These are phyloP conservation scores for Syzygium aromaticum DNA, from an alignment of 345 rosid species.

Conservation along the genomic window DNA sequence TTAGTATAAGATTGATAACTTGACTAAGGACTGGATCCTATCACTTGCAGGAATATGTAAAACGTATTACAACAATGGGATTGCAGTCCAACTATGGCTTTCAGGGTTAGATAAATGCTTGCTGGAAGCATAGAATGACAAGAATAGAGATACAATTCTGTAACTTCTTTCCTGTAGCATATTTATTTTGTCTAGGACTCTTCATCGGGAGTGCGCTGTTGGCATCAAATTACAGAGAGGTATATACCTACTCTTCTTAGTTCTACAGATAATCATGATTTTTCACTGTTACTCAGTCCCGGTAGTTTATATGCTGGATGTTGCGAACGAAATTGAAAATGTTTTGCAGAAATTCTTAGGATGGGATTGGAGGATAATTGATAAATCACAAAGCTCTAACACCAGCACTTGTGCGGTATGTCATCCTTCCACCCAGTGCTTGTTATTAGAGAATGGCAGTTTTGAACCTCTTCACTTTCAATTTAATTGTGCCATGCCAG, in stretches of 20 bases:
- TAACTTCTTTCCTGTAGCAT: conserved; percentile 23
- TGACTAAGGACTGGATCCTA: not conserved
- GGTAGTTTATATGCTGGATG: not conserved
- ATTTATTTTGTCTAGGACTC: conserved; percentile 31
- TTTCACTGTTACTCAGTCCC: not conserved
- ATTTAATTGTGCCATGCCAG: not conserved
- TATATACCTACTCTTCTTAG: conserved; percentile 2
- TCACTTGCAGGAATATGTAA: conserved; percentile 63
- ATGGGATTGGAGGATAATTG: conserved; percentile 11
- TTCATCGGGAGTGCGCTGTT: conserved; percentile 24
- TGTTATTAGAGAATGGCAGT: not conserved
- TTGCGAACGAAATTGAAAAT: not conserved
- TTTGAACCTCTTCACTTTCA: not conserved
- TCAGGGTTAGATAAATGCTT: conserved; percentile 85
- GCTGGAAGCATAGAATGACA: conserved; percentile 81
- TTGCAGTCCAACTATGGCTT: conserved; percentile 80
- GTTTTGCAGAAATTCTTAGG: conserved; percentile 29
- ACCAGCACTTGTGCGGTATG: conserved; percentile 35
- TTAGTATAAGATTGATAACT: not conserved
- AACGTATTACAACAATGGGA: conserved; percentile 72
- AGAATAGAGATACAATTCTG: conserved; percentile 44
- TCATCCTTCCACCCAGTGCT: not conserved
- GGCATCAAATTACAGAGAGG: conserved; percentile 32
- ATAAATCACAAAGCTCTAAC: conserved; percentile 1
- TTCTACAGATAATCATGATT: not conserved